Evolutionary conservation across 2,329 filamentous ascomycete species (phyloP).

Genomic region (Xylaria sp.): DNA sequence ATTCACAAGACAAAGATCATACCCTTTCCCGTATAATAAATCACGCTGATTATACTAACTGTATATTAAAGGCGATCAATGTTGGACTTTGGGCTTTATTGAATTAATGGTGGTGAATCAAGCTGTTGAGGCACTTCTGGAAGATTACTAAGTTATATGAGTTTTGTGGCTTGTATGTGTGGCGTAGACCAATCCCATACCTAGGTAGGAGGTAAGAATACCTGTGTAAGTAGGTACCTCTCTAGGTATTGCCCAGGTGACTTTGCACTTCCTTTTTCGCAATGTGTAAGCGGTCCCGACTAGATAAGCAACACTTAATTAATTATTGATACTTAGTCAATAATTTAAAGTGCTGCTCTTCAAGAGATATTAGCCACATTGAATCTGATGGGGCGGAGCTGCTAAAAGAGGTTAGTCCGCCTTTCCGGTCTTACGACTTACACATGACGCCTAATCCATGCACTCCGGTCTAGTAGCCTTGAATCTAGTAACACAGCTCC

Average conservation of each 20-base stretch:
- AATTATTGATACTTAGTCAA: too few relatives aligned
- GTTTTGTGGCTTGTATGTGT: neutral
- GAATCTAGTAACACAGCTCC: constrained; percentile 6
- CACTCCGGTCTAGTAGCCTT: neutral
- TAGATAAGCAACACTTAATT: too few relatives aligned
- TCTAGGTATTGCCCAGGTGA: too few relatives aligned
- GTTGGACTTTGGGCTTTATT: too few relatives aligned
- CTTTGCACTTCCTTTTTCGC: too few relatives aligned
- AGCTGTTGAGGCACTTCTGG: too few relatives aligned
- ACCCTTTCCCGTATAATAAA: neutral
- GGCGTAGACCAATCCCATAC: neutral
- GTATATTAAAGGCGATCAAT: neutral
- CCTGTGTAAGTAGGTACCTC: too few relatives aligned
- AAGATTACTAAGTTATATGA: neutral
- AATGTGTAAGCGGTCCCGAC: too few relatives aligned
- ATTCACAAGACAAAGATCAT: constrained; percentile 3
- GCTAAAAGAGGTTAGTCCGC: constrained; percentile 29
- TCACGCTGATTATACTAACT: neutral
- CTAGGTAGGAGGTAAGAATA: too few relatives aligned
- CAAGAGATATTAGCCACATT: neutral
- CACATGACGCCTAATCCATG: neutral
- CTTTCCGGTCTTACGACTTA: neutral
- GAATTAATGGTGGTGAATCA: too few relatives aligned
- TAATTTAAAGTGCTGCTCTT: too few relatives aligned
- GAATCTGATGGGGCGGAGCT: constrained; percentile 19